phyloP scores from a whole-genome alignment of 805 yeast genomes.

The Nadsonia fulvescens region DNA sequence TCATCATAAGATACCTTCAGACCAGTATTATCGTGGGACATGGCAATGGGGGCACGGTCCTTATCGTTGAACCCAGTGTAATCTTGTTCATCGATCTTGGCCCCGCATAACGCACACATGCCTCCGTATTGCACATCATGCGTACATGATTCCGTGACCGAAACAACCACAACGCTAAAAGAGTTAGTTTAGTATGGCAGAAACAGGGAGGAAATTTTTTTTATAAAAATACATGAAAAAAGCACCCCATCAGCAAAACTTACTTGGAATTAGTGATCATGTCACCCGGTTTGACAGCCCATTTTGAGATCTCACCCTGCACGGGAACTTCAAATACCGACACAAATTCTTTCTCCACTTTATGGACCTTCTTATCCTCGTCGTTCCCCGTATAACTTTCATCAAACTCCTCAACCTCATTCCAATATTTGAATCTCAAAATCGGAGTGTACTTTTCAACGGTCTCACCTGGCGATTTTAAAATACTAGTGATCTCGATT shows the following conservation, averaged over 20 bases:
- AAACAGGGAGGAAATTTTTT: too few relatives aligned
- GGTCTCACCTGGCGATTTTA: slow-evolving; percentile 26
- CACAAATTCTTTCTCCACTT: slow-evolving; percentile 20
- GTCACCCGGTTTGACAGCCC: slow-evolving; percentile 40
- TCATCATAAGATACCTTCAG: slow-evolving; percentile 71
- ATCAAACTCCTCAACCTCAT: slow-evolving; percentile 24
- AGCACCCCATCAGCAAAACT: too few relatives aligned
- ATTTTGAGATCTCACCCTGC: slow-evolving; percentile 41
- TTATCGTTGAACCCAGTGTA: slow-evolving; percentile 50
- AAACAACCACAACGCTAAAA: too few relatives aligned
- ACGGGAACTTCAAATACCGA: slow-evolving; percentile 62
- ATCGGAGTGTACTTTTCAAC: slow-evolving; percentile 36
- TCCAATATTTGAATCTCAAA: slow-evolving; percentile 49
- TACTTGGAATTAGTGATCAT: slow-evolving; percentile 31
- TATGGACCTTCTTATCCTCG: slow-evolving; percentile 15
- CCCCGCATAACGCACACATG: slow-evolving; percentile 84
- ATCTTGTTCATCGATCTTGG: slow-evolving; percentile 51
- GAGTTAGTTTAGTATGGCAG: too few relatives aligned
- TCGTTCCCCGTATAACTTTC: slow-evolving; percentile 21
- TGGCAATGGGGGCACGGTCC: slow-evolving; percentile 66
- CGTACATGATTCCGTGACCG: slow-evolving; percentile 64
- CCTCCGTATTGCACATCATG: slow-evolving; percentile 93
- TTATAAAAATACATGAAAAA: too few relatives aligned
- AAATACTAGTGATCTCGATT: slow-evolving; percentile 37
- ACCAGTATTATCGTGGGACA: slow-evolving; percentile 79